Evolutionary conservation across 1,284 basidiomycete species (phyloP).

Genomic region (Trichosporon sp.): DNA sequence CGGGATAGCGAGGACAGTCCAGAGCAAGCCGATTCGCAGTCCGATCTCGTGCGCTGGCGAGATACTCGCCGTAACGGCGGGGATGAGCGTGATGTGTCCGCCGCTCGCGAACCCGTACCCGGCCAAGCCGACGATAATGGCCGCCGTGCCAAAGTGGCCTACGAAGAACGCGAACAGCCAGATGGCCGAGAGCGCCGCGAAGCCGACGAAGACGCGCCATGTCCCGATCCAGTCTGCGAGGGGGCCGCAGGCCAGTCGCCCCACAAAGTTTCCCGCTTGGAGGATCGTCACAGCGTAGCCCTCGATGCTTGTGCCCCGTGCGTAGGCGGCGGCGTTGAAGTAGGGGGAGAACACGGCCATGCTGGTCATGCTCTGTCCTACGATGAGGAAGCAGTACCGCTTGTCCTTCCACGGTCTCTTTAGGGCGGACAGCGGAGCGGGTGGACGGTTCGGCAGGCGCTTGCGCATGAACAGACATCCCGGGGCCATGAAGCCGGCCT

Average conservation of each 20-base stretch:
- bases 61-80: slow-evolving; percentile 46
- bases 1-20: slow-evolving; percentile 42
- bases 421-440: slow-evolving; percentile 29
- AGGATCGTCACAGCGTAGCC: slow-evolving; percentile 18
- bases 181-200: slow-evolving; percentile 28
- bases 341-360: slow-evolving; percentile 25
- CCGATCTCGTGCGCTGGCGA: slow-evolving; percentile 51
- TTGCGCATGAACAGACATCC: slow-evolving; percentile 35
- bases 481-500: slow-evolving; percentile 36
- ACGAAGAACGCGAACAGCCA: slow-evolving; percentile 37
- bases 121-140: slow-evolving; percentile 47
- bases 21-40: slow-evolving; percentile 53
- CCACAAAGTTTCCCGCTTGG: slow-evolving; percentile 25
- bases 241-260: slow-evolving; percentile 25
- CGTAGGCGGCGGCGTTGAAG: slow-evolving; percentile 25
- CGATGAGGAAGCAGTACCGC: slow-evolving; percentile 27
- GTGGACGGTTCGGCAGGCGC: slow-evolving; percentile 32
- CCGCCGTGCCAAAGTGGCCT: slow-evolving; percentile 28
- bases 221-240: slow-evolving; percentile 30
- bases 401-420: slow-evolving; percentile 27
- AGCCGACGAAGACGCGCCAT: slow-evolving; percentile 23
- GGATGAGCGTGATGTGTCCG: slow-evolving; percentile 46
- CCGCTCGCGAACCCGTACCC: slow-evolving; percentile 45
- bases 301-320: background rate
- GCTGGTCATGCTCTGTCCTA: slow-evolving; percentile 27